phyloP scores from a whole-genome alignment of 2,329 filamentous ascomycete species.

The Cadophora sp. region DNA sequence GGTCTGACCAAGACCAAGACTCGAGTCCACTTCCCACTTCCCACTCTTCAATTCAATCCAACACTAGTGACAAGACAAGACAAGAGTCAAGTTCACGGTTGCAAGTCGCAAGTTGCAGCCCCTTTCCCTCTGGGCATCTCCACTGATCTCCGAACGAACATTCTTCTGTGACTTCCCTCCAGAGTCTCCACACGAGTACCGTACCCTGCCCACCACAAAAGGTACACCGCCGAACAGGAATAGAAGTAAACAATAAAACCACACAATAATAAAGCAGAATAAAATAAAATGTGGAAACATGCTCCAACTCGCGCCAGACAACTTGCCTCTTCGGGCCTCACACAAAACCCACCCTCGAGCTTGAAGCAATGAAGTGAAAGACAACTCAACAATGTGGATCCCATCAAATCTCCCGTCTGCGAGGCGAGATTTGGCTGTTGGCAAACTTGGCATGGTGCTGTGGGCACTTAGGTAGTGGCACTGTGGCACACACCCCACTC shows the following conservation, averaged over 20 bases:
- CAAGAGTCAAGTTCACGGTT: too few relatives aligned
- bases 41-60: background rate
- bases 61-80: background rate
- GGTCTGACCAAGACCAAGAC: background rate
- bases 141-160: conserved; percentile 11
- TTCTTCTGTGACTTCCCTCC: background rate
- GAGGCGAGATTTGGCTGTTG: conserved; percentile 18
- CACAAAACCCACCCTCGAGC: too few relatives aligned
- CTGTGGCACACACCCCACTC: background rate
- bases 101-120: background rate
- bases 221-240: background rate
- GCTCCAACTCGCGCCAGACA: background rate
- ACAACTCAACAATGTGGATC: conserved; percentile 7
- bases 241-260: background rate
- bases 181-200: background rate
- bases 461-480: background rate
- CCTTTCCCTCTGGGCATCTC: conserved; percentile 9
- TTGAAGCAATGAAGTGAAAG: too few relatives aligned
- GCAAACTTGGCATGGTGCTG: conserved; percentile 5
- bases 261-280: background rate
- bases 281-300: background rate
- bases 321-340: conserved; percentile 11
- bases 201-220: background rate
- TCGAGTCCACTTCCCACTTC: background rate
- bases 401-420: conserved; percentile 21